A percentile compares a stretch with the other conserved stretches of the same genome.
Evolutionary conservation across 2,329 filamentous ascomycete genomes (phyloP).

Genomic region (Escovopsis sp.): DNA sequence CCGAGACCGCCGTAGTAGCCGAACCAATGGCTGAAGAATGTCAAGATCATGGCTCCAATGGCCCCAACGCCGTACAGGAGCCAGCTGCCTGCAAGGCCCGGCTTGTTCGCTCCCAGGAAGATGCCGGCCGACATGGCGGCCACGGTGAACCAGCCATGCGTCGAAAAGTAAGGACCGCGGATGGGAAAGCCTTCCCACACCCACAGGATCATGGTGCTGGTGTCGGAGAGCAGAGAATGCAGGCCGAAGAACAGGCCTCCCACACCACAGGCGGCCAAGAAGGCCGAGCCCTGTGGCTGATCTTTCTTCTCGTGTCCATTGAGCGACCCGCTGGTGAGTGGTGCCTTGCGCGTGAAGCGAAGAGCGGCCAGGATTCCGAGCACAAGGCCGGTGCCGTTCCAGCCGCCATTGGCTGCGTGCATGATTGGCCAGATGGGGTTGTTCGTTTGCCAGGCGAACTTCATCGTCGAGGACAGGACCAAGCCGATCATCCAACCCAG

Average conservation of each 20-base stretch:
- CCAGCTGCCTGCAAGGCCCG: slow-evolving; percentile 62
- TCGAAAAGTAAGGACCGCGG: slow-evolving; percentile 70
- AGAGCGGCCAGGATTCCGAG: slow-evolving; percentile 64
- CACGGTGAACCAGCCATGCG: slow-evolving; percentile 80
- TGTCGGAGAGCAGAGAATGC: slow-evolving; percentile 88
- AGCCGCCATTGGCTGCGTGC: slow-evolving; percentile 77
- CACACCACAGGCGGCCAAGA: slow-evolving; percentile 62
- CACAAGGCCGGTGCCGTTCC: slow-evolving; percentile 70
- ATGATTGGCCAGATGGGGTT: slow-evolving; percentile 96
- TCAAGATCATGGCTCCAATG: slow-evolving; percentile 64
- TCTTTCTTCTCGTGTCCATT: slow-evolving; percentile 11
- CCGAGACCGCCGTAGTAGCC: slow-evolving; percentile 76
- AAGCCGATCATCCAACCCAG: slow-evolving; percentile 70
- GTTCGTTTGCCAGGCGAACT: slow-evolving; percentile 87
- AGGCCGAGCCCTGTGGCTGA: slow-evolving; percentile 45
- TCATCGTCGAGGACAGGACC: slow-evolving; percentile 71
- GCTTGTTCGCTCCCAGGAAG: slow-evolving; percentile 58
- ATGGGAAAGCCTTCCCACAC: slow-evolving; percentile 95
- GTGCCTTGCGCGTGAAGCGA: slow-evolving; percentile 55
- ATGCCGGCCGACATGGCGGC: slow-evolving; percentile 76
- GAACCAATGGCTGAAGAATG: slow-evolving; percentile 65
- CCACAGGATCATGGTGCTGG: slow-evolving; percentile 98
- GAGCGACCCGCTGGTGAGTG: slow-evolving; percentile 26
- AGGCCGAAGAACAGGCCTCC: slow-evolving; percentile 77
- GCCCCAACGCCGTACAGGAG: slow-evolving; percentile 64